phyloP scores from a whole-genome alignment of 2,329 filamentous ascomycete species.

The Colletotrichum camelliae region DNA sequence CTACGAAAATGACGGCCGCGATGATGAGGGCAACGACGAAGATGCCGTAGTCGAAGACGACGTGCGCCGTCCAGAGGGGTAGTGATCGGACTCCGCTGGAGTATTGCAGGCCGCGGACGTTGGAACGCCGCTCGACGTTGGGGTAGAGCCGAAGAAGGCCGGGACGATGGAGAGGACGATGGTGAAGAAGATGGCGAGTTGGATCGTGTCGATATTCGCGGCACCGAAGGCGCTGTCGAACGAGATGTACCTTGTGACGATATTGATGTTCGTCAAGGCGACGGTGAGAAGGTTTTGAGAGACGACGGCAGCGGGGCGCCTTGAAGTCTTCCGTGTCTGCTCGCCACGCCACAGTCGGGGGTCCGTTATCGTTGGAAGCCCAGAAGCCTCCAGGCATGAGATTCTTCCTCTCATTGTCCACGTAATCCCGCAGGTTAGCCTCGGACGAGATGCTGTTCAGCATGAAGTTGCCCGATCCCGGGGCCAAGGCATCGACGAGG shows the following conservation, averaged over 20 bases:
- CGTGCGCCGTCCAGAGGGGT: slow-evolving; percentile 85
- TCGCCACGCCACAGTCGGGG: slow-evolving; percentile 73
- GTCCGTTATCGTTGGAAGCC: slow-evolving; percentile 64
- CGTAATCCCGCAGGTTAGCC: slow-evolving; percentile 69
- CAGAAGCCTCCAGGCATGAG: slow-evolving; percentile 82
- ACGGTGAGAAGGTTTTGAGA: slow-evolving; percentile 70
- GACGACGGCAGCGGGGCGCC: slow-evolving; percentile 59
- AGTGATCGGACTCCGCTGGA: slow-evolving; percentile 86
- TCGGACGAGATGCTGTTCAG: slow-evolving; percentile 52
- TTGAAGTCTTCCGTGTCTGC: slow-evolving; percentile 50
- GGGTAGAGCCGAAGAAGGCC: slow-evolving; percentile 87
- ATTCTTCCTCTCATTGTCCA: slow-evolving; percentile 66
- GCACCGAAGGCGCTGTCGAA: slow-evolving; percentile 76
- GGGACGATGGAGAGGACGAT: slow-evolving; percentile 80
- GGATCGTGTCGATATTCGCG: slow-evolving; percentile 71
- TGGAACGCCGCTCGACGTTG: slow-evolving; percentile 77
- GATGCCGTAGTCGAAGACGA: slow-evolving; percentile 79
- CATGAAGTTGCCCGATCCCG: slow-evolving; percentile 9
- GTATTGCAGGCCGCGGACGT: slow-evolving; percentile 86
- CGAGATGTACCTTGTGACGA: slow-evolving; percentile 72
- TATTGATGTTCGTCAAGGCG: slow-evolving; percentile 70
- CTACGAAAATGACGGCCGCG: slow-evolving; percentile 71
- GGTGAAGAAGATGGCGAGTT: slow-evolving; percentile 84
- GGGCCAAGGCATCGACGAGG: slow-evolving; percentile 18
- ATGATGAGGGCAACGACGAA: slow-evolving; percentile 72